Percentiles rank a stretch among this genome's conserved stretches.
phyloP scores from a whole-genome alignment of 805 yeast genomes.

The Teunomyces aglyptinius region DNA sequence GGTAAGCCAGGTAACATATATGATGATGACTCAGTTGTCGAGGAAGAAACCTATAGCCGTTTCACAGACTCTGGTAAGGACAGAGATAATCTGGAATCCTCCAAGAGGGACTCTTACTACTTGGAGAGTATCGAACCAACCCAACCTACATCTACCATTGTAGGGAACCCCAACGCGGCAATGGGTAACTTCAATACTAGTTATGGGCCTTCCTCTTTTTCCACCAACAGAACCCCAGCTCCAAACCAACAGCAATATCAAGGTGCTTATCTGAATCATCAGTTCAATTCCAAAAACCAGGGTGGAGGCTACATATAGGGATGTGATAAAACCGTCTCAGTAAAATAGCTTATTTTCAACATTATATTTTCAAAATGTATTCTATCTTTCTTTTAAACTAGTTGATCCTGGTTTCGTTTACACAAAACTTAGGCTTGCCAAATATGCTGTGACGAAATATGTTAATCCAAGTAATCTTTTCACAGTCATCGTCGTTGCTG shows the following conservation, averaged over 20 bases:
- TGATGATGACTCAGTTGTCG: constrained; percentile 35
- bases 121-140: constrained; percentile 36
- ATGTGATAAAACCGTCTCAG: neutral
- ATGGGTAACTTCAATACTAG: constrained; percentile 1
- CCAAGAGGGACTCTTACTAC: constrained; percentile 29
- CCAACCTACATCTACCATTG: constrained; percentile 43
- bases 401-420: constrained; percentile 7
- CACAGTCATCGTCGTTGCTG: constrained; percentile 34
- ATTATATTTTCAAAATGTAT: constrained; percentile 1
- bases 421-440: constrained; percentile 44
- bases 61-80: constrained; percentile 9
- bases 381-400: neutral
- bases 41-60: constrained; percentile 16
- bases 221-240: constrained; percentile 1
- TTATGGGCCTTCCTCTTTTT: constrained; percentile 1
- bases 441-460: constrained; percentile 50
- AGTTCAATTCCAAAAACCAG: neutral
- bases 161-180: constrained; percentile 30
- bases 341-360: neutral
- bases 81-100: constrained; percentile 11
- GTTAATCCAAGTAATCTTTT: constrained; percentile 51
- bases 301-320: neutral
- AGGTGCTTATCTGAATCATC: constrained; percentile 1
- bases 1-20: constrained; percentile 18
- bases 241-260: neutral